A percentile compares a stretch with the other conserved stretches of the same genome.
These are phyloP conservation scores for Macrophomina pseudophaseolina DNA, from an alignment of 2,329 filamentous ascomycete genomes.

Conservation along the genomic window DNA sequence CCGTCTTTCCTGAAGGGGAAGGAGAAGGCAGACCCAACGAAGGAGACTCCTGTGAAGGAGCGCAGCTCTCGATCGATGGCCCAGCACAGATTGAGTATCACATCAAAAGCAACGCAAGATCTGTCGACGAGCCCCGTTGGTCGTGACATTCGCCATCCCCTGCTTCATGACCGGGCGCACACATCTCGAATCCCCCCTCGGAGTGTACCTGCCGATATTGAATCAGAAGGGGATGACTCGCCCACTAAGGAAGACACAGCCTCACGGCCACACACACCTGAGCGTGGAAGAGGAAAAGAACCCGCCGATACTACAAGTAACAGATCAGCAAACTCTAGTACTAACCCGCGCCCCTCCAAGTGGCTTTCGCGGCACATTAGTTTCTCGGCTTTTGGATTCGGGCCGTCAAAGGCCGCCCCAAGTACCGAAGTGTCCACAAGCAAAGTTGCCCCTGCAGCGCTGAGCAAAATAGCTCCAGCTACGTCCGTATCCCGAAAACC, in stretches of 20 bases:
- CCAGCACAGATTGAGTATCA: slow-evolving; percentile 11
- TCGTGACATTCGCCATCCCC: slow-evolving; percentile 7
- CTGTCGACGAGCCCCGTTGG: slow-evolving; percentile 7
- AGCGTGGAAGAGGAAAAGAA: slow-evolving; percentile 21
- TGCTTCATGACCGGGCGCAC: slow-evolving; percentile 1
- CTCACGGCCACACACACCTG: slow-evolving; percentile 5
- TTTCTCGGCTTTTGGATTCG: slow-evolving; percentile 41
- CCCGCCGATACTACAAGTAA: background rate
- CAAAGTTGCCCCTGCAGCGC: slow-evolving; percentile 11
- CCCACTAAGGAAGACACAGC: background rate
- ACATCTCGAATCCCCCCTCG: slow-evolving; percentile 6
- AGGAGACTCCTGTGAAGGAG: background rate
- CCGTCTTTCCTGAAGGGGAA: slow-evolving; percentile 9
- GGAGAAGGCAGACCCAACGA: slow-evolving; percentile 1
- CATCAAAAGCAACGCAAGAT: slow-evolving; percentile 4
- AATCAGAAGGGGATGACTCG: background rate
- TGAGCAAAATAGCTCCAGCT: slow-evolving; percentile 17
- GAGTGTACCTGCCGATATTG: background rate
- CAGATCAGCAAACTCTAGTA: slow-evolving; percentile 17
- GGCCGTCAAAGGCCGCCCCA: slow-evolving; percentile 36
- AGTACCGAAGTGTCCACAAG: slow-evolving; percentile 21
- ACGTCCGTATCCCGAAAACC: slow-evolving; percentile 36
- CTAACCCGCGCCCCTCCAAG: slow-evolving; percentile 8
- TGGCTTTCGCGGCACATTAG: slow-evolving; percentile 43
- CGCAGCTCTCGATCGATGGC: background rate